Percentiles rank a stretch among this genome's conserved stretches.
Evolutionary conservation across 441 rosid species (phyloP).

Genomic region (Syzygium syzygioides): DNA sequence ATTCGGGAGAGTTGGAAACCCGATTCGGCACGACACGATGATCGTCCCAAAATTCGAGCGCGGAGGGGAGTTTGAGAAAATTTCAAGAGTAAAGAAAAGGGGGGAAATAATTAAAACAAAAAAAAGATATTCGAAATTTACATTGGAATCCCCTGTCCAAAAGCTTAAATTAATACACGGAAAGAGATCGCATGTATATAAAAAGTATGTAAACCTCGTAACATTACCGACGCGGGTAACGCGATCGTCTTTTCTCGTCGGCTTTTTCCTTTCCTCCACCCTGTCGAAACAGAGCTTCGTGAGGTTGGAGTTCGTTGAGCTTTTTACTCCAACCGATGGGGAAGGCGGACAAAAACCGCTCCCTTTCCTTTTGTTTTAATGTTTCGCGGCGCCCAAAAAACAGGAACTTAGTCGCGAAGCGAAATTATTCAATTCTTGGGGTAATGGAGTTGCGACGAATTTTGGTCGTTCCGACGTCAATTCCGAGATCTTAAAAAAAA

Average conservation of each 20-base stretch:
- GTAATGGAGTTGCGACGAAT: accelerated
- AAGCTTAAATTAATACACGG: no score
- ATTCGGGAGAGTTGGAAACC: not conserved
- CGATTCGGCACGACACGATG: not conserved
- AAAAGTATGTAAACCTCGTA: not conserved
- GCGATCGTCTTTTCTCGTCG: not conserved
- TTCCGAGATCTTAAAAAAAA: not conserved
- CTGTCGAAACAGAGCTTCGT: not conserved
- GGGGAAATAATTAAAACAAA: no score
- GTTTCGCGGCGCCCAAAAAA: not conserved
- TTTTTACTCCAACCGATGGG: not conserved
- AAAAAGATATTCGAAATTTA: not conserved
- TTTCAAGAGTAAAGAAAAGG: accelerated
- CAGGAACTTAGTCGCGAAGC: not conserved
- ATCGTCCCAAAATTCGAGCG: not conserved
- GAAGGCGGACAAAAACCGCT: no score
- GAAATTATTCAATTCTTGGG: not conserved
- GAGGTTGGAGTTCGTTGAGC: not conserved
- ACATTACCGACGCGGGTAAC: not conserved
- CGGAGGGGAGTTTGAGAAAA: accelerated
- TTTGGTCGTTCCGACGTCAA: not conserved
- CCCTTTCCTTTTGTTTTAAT: not conserved
- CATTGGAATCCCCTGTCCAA: accelerated
- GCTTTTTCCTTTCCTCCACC: not conserved
- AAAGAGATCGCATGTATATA: no score